Evolutionary conservation across 768 basidiomycete genomes (phyloP), one percentile per base, ranked within the genome.

Genomic region (Tulasnella sp.): DNA sequence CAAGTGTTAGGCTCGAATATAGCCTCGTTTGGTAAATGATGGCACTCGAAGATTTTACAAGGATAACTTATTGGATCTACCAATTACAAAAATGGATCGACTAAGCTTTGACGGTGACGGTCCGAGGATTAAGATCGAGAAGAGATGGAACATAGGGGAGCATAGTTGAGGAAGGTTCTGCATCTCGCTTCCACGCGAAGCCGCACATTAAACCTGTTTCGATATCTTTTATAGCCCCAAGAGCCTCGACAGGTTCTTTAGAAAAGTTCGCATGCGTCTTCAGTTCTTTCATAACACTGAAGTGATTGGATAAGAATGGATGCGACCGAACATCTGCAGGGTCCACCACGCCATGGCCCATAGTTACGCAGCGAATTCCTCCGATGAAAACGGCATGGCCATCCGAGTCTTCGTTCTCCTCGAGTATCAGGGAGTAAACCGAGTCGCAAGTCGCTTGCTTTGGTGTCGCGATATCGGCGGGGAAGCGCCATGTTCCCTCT

Each of bases 391-490:
- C 79, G 2, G 75, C 77, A 69, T 82, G 82, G 3, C 78, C 76
- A 73, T 82, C 81, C 16, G 78, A n/a, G 34, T 77, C 44, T 31
- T 74, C 40, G 9, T 58, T 28, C 22, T 64, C 75, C 28, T 80
- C 72, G 40, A 82, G 82, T 28, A 82, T 22, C 42, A 82, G 50
- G 16, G 82, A 82, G 76, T 81, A 82, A 64, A 82, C 81, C 5
- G 82, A 81, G 75, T 81, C 75, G 41, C 78, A 80, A 22, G 28
- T 22, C 40, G 40, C 40, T 34, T 28, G 41, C 28, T 64, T 44
- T 31, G 78, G 72, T 22, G 41, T 8, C 20, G 76, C 72, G 20
- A 82, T 41, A 37, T 82, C 81, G 9, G 78, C 81, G 11, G 82
- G 82, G 81, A 82, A 82, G 28, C 58, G 69, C 82, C 82, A 82